Evolutionary conservation across 768 basidiomycete species (phyloP), one percentile per base, ranked within the genome.

Genomic region (Pleurotus sapidus): DNA sequence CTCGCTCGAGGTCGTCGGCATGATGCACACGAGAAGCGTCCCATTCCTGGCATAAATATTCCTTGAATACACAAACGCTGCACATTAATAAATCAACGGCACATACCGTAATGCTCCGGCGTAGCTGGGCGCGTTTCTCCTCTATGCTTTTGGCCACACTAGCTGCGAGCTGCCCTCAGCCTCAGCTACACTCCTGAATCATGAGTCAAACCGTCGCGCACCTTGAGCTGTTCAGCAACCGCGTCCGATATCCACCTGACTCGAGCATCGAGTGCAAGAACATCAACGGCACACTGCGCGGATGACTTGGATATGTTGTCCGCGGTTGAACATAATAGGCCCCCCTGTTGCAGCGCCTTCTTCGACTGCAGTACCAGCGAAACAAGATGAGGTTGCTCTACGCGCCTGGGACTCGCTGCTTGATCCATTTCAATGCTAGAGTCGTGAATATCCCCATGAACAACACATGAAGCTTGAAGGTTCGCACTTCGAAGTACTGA

Each of bases 331-430:
- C 92, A 93, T 4, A 93, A 78, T 49, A 86, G 80, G 72, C 92
- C 81, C 1, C 90, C 91, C 39, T 87, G 83, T 60, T 90, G 85
- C 2, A 94, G 79, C 0, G 89, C 91, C 64, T 89, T 89, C 77
- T 92, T 89, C 2, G 91, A 92, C 64, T 90, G 87, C 1, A 88
- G 74, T 9, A 91, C 88, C 8, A 94, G 83, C 20, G 88, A 84
- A 34, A 89, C 81, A 18, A 93, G 82, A 59, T 88, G 83, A 3
- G 87, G 80, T 55, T 83, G 82, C 51, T 81, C 79, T 4, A 67
- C 64, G 45, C 63, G 64, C 46, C 61, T 61, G 57, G 64, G 59
- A 59, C 64, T 66, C 30, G 30, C 30, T 34, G 30, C 30, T 34
- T 34, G 30, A 34, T 34, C 30, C 30, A 34, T 34, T 34, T 34